These are phyloP conservation scores for Cocos nucifera DNA, from an alignment of 176 grass and related monocot species.

Conservation along the genomic window DNA sequence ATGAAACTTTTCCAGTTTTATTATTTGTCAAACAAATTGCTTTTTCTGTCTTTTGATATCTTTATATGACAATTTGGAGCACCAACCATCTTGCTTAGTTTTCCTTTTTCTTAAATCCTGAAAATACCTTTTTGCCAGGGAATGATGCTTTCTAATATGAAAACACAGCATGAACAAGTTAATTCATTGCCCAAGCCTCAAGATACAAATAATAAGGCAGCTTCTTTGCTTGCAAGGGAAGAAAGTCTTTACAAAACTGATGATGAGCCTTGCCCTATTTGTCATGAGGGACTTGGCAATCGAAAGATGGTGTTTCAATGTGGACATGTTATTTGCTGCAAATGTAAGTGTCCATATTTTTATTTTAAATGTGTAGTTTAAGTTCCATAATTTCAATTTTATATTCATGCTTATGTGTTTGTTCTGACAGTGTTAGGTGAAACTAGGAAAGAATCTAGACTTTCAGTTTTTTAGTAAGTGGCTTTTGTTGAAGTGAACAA, in stretches of 20 bases:
- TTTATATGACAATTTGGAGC: neutral
- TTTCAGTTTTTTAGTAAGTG: no score
- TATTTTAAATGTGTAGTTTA: no score
- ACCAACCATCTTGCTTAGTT: neutral
- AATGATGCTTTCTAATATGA: slow-evolving; percentile 44
- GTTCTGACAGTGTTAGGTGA: no score
- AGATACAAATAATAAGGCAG: slow-evolving; percentile 23
- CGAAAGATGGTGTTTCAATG: slow-evolving; percentile 95
- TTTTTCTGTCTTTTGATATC: no score
- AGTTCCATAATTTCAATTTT: no score
- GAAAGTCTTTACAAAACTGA: slow-evolving; percentile 29
- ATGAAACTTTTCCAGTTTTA: no score
- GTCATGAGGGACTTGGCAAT: slow-evolving; percentile 69
- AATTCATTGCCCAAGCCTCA: slow-evolving; percentile 29
- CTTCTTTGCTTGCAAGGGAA: slow-evolving; percentile 23
- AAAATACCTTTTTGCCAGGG: slow-evolving; percentile 32
- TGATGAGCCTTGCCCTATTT: slow-evolving; percentile 74
- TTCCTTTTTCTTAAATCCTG: slow-evolving; percentile 13
- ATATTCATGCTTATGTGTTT: no score
- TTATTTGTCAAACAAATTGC: no score
- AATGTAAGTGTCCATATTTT: slow-evolving; percentile 47
- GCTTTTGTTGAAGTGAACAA: no score
- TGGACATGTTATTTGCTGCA: slow-evolving; percentile 90
- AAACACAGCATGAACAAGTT: slow-evolving; percentile 11
- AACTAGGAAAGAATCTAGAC: no score